phyloP scores from a whole-genome alignment of 345 rosid species.

The Salix arbutifolia region DNA sequence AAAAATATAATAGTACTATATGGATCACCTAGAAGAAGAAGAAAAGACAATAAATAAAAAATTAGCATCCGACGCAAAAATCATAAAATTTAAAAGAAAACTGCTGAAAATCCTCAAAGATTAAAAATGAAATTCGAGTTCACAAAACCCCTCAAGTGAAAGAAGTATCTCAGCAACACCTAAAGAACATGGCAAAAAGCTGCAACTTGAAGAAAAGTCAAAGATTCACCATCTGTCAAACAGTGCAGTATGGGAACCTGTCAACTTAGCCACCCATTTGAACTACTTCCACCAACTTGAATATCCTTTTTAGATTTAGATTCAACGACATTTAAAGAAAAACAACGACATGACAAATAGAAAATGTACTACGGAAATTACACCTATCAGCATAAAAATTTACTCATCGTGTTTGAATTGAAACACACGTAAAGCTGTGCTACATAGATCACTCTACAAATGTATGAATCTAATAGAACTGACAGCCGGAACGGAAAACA shows the following conservation, averaged over 20 bases:
- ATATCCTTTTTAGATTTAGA: conserved; percentile 6
- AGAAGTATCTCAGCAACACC: neutral
- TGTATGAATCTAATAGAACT: neutral
- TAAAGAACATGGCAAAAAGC: neutral
- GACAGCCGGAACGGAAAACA: neutral
- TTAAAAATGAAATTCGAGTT: neutral
- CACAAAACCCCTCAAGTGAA: neutral
- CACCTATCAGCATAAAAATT: neutral
- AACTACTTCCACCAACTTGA: conserved; percentile 24
- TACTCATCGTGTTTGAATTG: neutral
- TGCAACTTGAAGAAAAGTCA: conserved; percentile 6
- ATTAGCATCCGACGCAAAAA: neutral
- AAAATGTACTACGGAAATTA: neutral
- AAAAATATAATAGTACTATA: neutral
- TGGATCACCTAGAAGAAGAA: neutral
- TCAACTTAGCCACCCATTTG: neutral
- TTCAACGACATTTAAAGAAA: neutral
- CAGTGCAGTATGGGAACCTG: neutral
- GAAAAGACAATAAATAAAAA: neutral
- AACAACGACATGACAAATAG: neutral
- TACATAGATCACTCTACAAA: neutral
- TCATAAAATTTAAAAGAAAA: neutral
- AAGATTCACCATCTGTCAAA: conserved; percentile 9
- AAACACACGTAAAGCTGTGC: neutral
- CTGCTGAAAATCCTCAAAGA: neutral